Percentiles rank a stretch among this genome's conserved stretches.
Evolutionary conservation across 2,329 filamentous ascomycete genomes (phyloP).

Genomic region (Fusarium multiceps): DNA sequence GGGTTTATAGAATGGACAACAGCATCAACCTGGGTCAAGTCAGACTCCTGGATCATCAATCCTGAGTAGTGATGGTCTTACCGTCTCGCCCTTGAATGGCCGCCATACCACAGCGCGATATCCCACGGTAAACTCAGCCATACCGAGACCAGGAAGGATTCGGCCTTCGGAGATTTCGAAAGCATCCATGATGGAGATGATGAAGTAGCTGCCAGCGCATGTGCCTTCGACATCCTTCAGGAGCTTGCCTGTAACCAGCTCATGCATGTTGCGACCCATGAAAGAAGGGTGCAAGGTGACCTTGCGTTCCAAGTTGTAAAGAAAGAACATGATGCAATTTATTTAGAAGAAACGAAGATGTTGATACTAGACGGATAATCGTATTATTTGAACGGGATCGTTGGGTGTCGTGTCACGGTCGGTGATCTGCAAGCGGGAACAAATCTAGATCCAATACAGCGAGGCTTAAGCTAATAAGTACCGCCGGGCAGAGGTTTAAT

Average conservation of each 20-base stretch:
- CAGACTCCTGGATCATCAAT: conserved; percentile 44
- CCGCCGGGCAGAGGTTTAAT: conserved; percentile 2
- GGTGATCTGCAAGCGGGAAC: background rate
- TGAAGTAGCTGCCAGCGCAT: conserved; percentile 95
- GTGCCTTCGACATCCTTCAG: conserved; percentile 94
- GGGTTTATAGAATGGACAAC: conserved; percentile 92
- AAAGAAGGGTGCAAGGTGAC: conserved; percentile 97
- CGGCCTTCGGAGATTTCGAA: conserved; percentile 94
- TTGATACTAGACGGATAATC: conserved; percentile 7
- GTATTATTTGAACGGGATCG: conserved; percentile 5
- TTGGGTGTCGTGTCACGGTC: conserved; percentile 5
- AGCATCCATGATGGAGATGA: conserved; percentile 97
- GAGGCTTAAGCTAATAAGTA: conserved; percentile 6
- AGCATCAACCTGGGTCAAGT: conserved; percentile 80
- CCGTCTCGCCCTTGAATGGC: conserved; percentile 97
- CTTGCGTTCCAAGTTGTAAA: conserved; percentile 94
- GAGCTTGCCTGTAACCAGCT: conserved; percentile 89
- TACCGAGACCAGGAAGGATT: conserved; percentile 89
- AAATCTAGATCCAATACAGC: background rate
- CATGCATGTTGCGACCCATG: conserved; percentile 93
- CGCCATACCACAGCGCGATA: conserved; percentile 98
- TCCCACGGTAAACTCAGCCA: conserved; percentile 93
- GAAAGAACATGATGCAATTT: conserved; percentile 84
- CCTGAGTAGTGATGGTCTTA: conserved; percentile 59
- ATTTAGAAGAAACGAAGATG: conserved; percentile 16